These are phyloP conservation scores for Rhodotorula sp. DNA, from an alignment of 1,284 basidiomycete genomes.

Conservation along the genomic window DNA sequence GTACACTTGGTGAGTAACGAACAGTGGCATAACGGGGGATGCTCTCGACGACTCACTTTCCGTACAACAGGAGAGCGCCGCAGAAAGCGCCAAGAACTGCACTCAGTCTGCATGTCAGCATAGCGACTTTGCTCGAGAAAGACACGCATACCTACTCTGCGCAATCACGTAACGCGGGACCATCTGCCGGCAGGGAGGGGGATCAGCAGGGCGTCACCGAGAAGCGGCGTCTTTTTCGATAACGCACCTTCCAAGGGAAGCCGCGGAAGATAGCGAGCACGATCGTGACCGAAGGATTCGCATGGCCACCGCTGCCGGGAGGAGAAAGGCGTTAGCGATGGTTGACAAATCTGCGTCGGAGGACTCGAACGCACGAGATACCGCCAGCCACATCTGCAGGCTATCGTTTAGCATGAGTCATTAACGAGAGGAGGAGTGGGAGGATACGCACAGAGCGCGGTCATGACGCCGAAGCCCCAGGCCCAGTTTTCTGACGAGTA, in stretches of 20 bases:
- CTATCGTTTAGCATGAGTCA: no score
- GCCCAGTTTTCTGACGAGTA: constrained; percentile 18
- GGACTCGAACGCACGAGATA: constrained; percentile 15
- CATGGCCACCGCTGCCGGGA: constrained; percentile 40
- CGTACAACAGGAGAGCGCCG: constrained; percentile 44
- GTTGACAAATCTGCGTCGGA: not conserved
- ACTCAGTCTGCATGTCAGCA: constrained; percentile 27
- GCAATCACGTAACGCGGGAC: constrained; percentile 45
- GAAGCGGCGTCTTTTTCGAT: fast-evolving
- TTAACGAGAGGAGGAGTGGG: no score
- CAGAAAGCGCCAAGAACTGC: constrained; percentile 44
- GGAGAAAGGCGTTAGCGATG: not conserved
- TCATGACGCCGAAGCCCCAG: constrained; percentile 36
- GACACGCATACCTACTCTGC: constrained; percentile 24
- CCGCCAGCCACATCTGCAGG: constrained; percentile 24
- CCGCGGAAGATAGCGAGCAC: constrained; percentile 41
- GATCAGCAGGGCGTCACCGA: not conserved
- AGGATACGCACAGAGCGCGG: constrained; percentile 16
- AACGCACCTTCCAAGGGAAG: constrained; percentile 47
- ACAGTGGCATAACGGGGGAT: no score
- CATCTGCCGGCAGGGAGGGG: constrained; percentile 3
- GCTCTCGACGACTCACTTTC: constrained; percentile 13
- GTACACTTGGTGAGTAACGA: not conserved
- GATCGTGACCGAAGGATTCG: constrained; percentile 43
- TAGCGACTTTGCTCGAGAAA: not conserved